These are phyloP conservation scores for Aspergillus phoenicis DNA, from an alignment of 2,329 filamentous ascomycete species.

Conservation along the genomic window DNA sequence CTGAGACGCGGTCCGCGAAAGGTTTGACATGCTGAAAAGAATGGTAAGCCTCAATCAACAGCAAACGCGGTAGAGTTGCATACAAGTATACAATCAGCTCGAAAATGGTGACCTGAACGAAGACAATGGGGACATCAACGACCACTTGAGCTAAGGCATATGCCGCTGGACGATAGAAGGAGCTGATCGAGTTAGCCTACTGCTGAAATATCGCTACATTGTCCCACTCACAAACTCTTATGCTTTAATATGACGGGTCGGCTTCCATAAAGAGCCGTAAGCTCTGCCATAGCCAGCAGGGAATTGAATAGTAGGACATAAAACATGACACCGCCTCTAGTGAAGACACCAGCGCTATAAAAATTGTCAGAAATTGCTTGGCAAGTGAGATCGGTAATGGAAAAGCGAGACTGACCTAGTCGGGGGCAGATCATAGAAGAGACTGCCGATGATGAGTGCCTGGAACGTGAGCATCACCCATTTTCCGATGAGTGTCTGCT, in stretches of 20 bases:
- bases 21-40: slow-evolving; percentile 52
- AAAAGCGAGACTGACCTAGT: slow-evolving; percentile 39
- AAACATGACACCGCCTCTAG: slow-evolving; percentile 63
- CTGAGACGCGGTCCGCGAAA: slow-evolving; percentile 59
- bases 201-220: no score
- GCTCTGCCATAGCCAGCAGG: slow-evolving; percentile 62
- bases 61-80: slow-evolving; percentile 6
- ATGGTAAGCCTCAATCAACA: slow-evolving; percentile 9
- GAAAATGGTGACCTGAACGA: slow-evolving; percentile 62
- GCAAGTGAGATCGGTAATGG: neutral
- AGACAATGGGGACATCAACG: slow-evolving; percentile 59
- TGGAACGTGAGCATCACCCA: slow-evolving; percentile 53
- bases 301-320: slow-evolving; percentile 66
- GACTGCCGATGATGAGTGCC: slow-evolving; percentile 49
- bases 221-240: slow-evolving; percentile 59
- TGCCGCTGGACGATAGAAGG: slow-evolving; percentile 66
- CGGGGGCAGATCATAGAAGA: slow-evolving; percentile 58
- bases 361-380: neutral
- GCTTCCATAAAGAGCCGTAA: slow-evolving; percentile 62
- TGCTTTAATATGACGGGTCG: slow-evolving; percentile 71
- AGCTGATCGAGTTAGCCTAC: slow-evolving; percentile 37
- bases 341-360: slow-evolving; percentile 56
- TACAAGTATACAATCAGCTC: slow-evolving; percentile 63
- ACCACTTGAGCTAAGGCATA: slow-evolving; percentile 62
- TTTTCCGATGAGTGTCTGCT: slow-evolving; percentile 54